phyloP scores from a whole-genome alignment of 441 rosid genomes.

The Gossypium trilobum region DNA sequence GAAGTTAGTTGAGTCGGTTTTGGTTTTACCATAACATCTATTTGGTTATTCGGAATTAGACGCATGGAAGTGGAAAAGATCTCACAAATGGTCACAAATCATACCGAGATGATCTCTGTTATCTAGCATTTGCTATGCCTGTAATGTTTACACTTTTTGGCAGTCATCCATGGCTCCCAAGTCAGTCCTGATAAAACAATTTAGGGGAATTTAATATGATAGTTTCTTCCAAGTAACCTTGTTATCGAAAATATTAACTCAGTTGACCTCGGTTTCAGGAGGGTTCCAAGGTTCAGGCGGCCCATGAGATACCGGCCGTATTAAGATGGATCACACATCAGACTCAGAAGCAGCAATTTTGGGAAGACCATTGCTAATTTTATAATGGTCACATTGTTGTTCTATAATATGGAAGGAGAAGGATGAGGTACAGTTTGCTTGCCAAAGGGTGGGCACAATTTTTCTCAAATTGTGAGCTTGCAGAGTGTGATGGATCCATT shows the following conservation, averaged over 20 bases:
- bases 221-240: neutral
- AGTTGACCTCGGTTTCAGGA: constrained; percentile 31
- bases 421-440: constrained; percentile 8
- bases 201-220: neutral
- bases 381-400: constrained; percentile 8
- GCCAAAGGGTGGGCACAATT: constrained; percentile 10
- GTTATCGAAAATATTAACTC: neutral
- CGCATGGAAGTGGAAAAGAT: neutral
- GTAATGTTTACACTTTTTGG: neutral
- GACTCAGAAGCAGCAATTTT: constrained; percentile 3
- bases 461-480: constrained; percentile 14
- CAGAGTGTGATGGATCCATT: constrained; percentile 18
- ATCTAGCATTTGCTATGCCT: neutral
- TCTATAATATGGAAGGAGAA: constrained; percentile 6
- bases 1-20: neutral
- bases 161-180: neutral
- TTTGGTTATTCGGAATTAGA: neutral
- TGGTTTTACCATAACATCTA: neutral
- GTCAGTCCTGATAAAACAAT: neutral
- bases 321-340: constrained; percentile 20
- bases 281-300: constrained; percentile 69
- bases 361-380: constrained; percentile 12
- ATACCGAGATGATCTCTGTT: neutral
- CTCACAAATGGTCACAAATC: neutral
- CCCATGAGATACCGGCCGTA: constrained; percentile 64